A percentile compares a stretch with the other conserved stretches of the same genome.
Evolutionary conservation across 441 rosid genomes (phyloP).

Genomic region (Euphorbia schlechtendalii): DNA sequence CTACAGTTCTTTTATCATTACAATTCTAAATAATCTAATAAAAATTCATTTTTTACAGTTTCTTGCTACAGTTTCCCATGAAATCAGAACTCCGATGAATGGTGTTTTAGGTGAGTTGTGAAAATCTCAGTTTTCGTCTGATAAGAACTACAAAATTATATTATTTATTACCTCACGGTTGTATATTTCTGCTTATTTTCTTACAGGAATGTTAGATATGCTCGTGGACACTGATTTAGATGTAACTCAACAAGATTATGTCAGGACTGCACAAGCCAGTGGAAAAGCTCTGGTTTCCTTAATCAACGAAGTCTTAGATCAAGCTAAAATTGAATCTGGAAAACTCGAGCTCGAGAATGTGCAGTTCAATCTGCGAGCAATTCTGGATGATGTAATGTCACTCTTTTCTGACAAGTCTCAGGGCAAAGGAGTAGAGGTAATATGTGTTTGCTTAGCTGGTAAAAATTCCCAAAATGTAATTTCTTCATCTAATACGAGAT

Average conservation of each 20-base stretch:
- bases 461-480: not conserved
- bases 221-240: slow-evolving; percentile 86
- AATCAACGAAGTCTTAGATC: slow-evolving; percentile 89
- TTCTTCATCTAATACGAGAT: slow-evolving; percentile 14
- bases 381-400: slow-evolving; percentile 80
- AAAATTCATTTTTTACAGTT: slow-evolving; percentile 43
- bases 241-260: slow-evolving; percentile 80
- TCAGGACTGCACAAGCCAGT: slow-evolving; percentile 83
- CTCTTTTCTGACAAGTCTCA: slow-evolving; percentile 86
- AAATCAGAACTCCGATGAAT: slow-evolving; percentile 96
- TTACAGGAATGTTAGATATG: slow-evolving; percentile 83
- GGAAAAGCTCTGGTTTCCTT: slow-evolving; percentile 87
- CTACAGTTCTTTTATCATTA: slow-evolving; percentile 4
- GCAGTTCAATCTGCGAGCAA: slow-evolving; percentile 64
- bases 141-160: not conserved
- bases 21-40: slow-evolving; percentile 11
- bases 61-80: slow-evolving; percentile 97
- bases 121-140: slow-evolving; percentile 4
- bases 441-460: slow-evolving; percentile 4
- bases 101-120: slow-evolving; percentile 81
- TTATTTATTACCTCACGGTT: slow-evolving; percentile 6
- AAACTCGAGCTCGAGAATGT: slow-evolving; percentile 89
- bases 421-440: slow-evolving; percentile 85
- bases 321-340: slow-evolving; percentile 93
- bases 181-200: slow-evolving; percentile 7